phyloP scores from a whole-genome alignment of 2,329 filamentous ascomycete genomes.

The Elsinoe arachidis region DNA sequence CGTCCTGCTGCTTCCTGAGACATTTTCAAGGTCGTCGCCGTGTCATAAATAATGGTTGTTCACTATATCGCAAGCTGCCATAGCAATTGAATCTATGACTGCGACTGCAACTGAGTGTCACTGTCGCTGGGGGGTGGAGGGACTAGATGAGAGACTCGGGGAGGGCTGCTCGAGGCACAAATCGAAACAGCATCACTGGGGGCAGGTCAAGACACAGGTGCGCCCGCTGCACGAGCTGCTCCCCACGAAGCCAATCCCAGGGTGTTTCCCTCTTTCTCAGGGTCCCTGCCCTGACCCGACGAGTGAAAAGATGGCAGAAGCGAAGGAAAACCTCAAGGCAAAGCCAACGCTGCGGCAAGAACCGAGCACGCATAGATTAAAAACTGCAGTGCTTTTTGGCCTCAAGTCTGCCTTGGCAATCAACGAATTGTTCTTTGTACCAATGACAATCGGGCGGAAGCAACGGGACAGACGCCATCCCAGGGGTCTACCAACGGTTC shows the following conservation, averaged over 20 bases:
- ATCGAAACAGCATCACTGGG: no score
- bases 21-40: background rate
- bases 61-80: background rate
- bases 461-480: background rate
- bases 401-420: background rate
- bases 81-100: background rate
- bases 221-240: no score
- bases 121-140: no score
- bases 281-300: no score
- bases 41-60: background rate
- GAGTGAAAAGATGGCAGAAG: conserved; percentile 1
- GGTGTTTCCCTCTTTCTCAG: no score
- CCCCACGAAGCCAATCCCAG: no score
- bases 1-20: background rate
- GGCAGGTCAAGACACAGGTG: no score
- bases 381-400: background rate
- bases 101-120: no score
- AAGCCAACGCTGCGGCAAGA: background rate
- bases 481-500: background rate
- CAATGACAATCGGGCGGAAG: conserved; percentile 1
- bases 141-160: no score
- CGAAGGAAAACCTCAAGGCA: background rate
- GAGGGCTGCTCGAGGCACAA: no score
- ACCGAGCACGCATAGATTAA: conserved; percentile 2
- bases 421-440: background rate